Evolutionary conservation across 1,284 basidiomycete species (phyloP), one percentile per base, ranked within the genome.

Genomic region (Tilletia indica): DNA sequence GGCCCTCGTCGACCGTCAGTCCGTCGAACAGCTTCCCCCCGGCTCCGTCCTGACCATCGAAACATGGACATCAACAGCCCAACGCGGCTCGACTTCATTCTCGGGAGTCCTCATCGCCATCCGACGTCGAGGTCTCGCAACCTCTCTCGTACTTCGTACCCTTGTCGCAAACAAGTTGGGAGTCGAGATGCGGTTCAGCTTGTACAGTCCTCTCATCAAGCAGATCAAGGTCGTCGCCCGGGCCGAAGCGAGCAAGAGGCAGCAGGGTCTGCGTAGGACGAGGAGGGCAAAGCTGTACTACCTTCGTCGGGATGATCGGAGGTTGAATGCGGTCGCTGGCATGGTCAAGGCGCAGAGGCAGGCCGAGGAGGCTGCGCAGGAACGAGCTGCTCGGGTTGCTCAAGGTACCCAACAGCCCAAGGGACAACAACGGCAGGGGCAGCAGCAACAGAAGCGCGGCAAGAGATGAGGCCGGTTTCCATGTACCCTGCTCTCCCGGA

Each of bases 251-350:
- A 75, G 76, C 45, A 74, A 79, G 49, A 76, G 74, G 63, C 71
- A 69, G 16, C 75, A 75, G 25, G 76, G 73, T 39, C 70, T 84
- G 61, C 71, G 77, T 47, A 74, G 82, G 51, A 76, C 78, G 3
- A 74, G 82, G 39, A 75, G 82, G 49, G 81, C 82, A 25, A 83
- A 84, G 76, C 70, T 83, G 58, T 84, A 84, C 74, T 83, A 82
- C 49, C 69, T 83, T 36, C 77, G 81, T 67, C 73, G 78, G 54
- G 82, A 82, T 63, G 81, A 82, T 66, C 76, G 81, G 73, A 77
- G 74, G 68, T 71, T 64, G 61, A 64, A 34, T 42, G 61, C 61
- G 16, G 61, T 64, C 2, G 61, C 61, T 64, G 61, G 61, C 16
- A 25, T 64, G 9, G 61, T 64, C 11, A 64, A 64, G 61, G 61